Percentiles rank a stretch among this genome's conserved stretches.
Evolutionary conservation across 2,329 filamentous ascomycete species (phyloP).

Genomic region (Blastomyces parvus): DNA sequence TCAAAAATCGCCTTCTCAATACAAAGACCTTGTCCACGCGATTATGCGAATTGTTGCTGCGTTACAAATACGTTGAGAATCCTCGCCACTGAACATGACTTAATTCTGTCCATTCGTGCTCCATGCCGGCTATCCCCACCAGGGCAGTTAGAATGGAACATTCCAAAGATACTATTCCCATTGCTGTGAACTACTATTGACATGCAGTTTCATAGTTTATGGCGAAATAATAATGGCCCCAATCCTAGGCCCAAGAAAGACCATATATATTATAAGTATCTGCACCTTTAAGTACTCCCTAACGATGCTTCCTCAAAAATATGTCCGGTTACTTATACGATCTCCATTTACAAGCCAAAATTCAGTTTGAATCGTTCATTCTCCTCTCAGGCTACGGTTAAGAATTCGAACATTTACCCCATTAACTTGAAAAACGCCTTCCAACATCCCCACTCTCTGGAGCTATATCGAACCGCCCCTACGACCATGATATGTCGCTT

Average conservation of each 20-base stretch:
- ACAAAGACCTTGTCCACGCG: background rate
- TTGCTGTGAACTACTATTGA: background rate
- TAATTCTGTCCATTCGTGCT: background rate
- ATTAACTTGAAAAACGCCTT: background rate
- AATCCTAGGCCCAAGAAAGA: background rate
- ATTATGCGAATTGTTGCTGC: background rate
- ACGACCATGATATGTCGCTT: background rate
- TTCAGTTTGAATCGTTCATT: background rate
- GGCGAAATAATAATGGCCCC: background rate
- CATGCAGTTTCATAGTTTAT: background rate
- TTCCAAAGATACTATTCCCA: background rate
- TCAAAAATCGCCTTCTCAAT: background rate
- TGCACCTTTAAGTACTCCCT: background rate
- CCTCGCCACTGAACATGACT: background rate
- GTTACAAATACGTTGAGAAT: background rate
- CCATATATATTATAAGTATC: background rate
- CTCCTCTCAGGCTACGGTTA: too few relatives aligned
- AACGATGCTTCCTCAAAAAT: background rate
- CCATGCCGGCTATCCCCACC: background rate
- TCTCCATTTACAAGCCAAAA: background rate
- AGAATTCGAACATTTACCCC: background rate
- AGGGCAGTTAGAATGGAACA: background rate
- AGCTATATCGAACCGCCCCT: background rate
- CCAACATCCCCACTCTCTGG: background rate
- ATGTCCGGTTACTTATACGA: too few relatives aligned